These are phyloP conservation scores for Phytomonas francai DNA, from an alignment of 208 protist species.

Conservation along the genomic window DNA sequence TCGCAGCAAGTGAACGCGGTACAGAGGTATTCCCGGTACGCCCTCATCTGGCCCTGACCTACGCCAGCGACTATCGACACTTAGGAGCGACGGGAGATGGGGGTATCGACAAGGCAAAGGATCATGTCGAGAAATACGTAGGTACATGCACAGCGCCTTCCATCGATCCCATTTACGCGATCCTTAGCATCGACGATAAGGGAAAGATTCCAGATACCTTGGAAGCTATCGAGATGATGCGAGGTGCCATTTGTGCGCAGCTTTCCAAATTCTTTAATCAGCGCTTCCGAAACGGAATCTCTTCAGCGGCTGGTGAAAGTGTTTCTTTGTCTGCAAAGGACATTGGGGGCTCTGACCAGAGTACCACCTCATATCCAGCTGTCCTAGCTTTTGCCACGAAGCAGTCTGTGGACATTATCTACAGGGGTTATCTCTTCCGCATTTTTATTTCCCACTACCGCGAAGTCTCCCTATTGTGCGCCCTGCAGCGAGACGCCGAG, in stretches of 20 bases:
- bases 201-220: constrained; percentile 75
- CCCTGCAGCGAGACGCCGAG: constrained; percentile 61
- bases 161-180: constrained; percentile 70
- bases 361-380: neutral
- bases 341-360: neutral
- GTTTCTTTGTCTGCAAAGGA: neutral
- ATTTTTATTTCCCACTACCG: constrained; percentile 84
- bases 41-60: constrained; percentile 73
- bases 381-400: constrained; percentile 27
- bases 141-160: constrained; percentile 49
- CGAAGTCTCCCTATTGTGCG: constrained; percentile 70
- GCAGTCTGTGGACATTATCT: constrained; percentile 74
- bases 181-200: constrained; percentile 80
- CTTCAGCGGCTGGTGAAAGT: neutral
- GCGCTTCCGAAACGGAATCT: constrained; percentile 18
- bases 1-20: constrained; percentile 56
- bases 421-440: constrained; percentile 78
- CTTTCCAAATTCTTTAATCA: constrained; percentile 65
- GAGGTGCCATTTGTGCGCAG: constrained; percentile 81
- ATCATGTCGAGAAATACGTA: constrained; percentile 31
- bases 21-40: constrained; percentile 69
- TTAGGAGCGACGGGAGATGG: neutral
- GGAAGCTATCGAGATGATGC: constrained; percentile 79
- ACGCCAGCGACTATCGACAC: constrained; percentile 31
- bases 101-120: constrained; percentile 12